These are phyloP conservation scores for Aureobasidium melanogenum DNA, from an alignment of 2,329 filamentous ascomycete genomes.

Conservation along the genomic window DNA sequence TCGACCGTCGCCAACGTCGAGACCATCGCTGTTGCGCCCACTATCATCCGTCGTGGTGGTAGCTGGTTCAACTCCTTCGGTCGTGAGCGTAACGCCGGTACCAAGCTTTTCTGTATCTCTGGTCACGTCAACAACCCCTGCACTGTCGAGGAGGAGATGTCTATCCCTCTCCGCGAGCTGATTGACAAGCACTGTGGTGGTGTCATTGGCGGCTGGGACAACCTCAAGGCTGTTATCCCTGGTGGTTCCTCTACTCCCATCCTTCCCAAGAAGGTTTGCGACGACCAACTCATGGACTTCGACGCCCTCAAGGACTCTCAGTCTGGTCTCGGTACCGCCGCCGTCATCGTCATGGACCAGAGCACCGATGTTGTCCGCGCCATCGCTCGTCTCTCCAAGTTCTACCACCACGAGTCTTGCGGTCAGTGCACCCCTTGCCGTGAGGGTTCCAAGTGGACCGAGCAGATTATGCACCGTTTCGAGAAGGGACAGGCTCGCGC, in stretches of 20 bases:
- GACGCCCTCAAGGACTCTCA: constrained; percentile 96
- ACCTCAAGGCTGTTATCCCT: constrained; percentile 88
- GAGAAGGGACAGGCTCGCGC: constrained; percentile 81
- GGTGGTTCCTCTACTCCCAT: constrained; percentile 96
- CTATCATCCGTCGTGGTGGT: constrained; percentile 85
- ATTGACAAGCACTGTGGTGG: constrained; percentile 98
- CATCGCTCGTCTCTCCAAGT: constrained; percentile 85
- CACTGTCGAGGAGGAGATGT: constrained; percentile 99
- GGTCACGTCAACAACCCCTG: constrained; percentile 98
- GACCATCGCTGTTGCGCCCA: constrained; percentile 89
- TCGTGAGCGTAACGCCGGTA: constrained; percentile 91
- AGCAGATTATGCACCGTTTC: constrained; percentile 97
- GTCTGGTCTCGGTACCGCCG: constrained; percentile 91
- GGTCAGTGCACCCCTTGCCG: constrained; percentile 99
- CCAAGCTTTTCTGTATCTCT: constrained; percentile 97
- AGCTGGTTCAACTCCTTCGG: constrained; percentile 92
- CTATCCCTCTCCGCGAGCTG: constrained; percentile 86
- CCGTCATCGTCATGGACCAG: constrained; percentile 99
- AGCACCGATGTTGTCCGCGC: constrained; percentile 90
- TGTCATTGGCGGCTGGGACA: constrained; percentile 95
- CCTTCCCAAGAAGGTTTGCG: constrained; percentile 79
- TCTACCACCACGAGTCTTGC: constrained; percentile 97
- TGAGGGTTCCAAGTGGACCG: constrained; percentile 97
- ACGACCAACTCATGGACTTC: constrained; percentile 98
- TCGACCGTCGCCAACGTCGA: constrained; percentile 98